Evolutionary conservation across 225 moss, liverwort and hornwort species (phyloP).

Genomic region (Ulota crispa): DNA sequence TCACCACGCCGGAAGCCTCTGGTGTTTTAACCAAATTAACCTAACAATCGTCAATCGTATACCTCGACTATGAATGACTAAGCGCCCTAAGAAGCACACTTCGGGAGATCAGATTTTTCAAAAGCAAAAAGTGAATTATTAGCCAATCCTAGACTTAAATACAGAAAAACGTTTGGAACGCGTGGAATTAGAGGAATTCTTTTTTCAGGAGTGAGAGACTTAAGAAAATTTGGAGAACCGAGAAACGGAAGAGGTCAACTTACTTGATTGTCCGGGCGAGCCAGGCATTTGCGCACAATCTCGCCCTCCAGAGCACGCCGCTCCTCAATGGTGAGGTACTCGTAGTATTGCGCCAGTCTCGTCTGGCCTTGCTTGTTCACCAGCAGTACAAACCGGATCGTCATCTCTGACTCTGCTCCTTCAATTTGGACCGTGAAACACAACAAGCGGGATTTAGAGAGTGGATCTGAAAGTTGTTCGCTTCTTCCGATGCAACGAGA

Average conservation of each 20-base stretch:
- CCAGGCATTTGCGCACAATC: conserved; percentile 93
- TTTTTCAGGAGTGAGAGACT: not conserved
- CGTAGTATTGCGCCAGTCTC: conserved; percentile 92
- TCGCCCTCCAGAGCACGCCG: conserved; percentile 81
- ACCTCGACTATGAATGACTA: not conserved
- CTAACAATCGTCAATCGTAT: not conserved
- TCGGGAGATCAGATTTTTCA: not conserved
- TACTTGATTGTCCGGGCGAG: conserved; percentile 89
- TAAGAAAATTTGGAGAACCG: not conserved
- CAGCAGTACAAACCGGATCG: conserved; percentile 88
- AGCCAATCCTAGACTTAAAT: not conserved
- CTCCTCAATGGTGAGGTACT: conserved; percentile 95
- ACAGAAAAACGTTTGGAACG: not conserved
- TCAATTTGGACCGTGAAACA: not conserved
- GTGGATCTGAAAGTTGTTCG: not conserved
- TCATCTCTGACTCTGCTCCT: conserved; percentile 49
- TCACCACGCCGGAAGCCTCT: not conserved
- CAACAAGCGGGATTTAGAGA: not conserved
- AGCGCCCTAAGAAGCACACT: not conserved
- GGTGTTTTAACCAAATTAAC: not conserved
- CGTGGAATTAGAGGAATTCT: not conserved
- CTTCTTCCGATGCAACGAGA: not conserved
- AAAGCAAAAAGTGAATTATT: conserved; percentile 9
- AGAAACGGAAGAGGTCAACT: not conserved
- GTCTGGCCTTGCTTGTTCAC: conserved; percentile 99